Evolutionary conservation across 2,329 filamentous ascomycete species (phyloP), one percentile per base, ranked within the genome.

Genomic region (Pochonia chlamydosporia): DNA sequence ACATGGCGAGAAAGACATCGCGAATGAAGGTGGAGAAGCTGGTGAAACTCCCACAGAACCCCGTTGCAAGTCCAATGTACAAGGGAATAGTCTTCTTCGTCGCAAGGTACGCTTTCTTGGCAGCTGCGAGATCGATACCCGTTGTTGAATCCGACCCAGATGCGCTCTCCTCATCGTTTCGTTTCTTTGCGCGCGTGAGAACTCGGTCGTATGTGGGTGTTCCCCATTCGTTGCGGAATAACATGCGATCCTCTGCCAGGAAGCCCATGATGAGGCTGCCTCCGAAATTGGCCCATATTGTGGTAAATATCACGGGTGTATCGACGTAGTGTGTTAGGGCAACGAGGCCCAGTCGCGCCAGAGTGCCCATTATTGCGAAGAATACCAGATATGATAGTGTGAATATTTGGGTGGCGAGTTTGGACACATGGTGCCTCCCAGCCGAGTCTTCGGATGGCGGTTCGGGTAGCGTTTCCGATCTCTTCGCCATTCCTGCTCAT

Each of bases 21-120:
- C 87, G 78, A 40, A 91, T 83, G 61, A 95, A 95, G 18, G 84
- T 82, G 0, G 90, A 95, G 66, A 96, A 96, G 9, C 86, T 91
- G 0, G 91, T 96, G 59, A 93, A 88, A 54, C 87, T 91, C 52
- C 92, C 89, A 59, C 89, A 95, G 64, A 93, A 93, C 10, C 87
- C 92, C 0, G 87, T 95, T 0, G 88, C 81, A 5, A 96, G 78
- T 43, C 87, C 91, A 49, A 95, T 85, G 61, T 95, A 96, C 0
- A 96, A 73, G 0, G 92, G 91, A 24, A 95, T 86, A 0, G 87
- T 87, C 70, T 95, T 95, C 63, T 96, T 96, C 24, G 74, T 68
- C 5, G 81, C 73, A 31, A 76, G 63, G 59, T 87, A 80, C 1
- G 73, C 74, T 59, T 84, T 78, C 56, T 75, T 77, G 4, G 72